Evolutionary conservation across 2,329 filamentous ascomycete genomes (phyloP).

Genomic region (Pseudonectria foliicola): DNA sequence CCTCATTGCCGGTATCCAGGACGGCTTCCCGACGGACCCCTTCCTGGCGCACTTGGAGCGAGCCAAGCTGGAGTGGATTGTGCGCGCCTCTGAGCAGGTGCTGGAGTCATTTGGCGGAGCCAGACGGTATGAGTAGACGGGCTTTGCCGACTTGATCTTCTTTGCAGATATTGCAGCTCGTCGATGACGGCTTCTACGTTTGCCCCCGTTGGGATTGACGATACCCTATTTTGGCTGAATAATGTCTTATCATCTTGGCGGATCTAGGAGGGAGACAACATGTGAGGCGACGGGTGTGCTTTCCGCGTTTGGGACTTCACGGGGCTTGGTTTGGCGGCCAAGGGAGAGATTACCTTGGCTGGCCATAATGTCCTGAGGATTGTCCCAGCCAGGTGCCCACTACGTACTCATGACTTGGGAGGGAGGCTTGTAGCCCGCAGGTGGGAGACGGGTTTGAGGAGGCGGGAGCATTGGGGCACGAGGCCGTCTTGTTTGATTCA

Average conservation of each 20-base stretch:
- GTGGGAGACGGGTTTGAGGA: too few relatives aligned
- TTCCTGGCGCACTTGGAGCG: constrained; percentile 32
- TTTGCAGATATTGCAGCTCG: constrained; percentile 4
- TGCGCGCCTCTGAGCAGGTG: constrained; percentile 29
- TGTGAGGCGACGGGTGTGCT: neutral
- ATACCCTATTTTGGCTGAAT: too few relatives aligned
- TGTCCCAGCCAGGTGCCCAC: too few relatives aligned
- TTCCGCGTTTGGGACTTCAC: neutral
- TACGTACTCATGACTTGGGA: too few relatives aligned
- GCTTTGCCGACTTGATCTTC: constrained; percentile 2
- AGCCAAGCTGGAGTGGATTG: constrained; percentile 33
- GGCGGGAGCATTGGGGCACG: too few relatives aligned
- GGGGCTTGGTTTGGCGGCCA: too few relatives aligned
- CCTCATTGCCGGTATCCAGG: constrained; percentile 27
- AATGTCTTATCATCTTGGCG: constrained; percentile 4
- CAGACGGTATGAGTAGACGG: constrained; percentile 23
- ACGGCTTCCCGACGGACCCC: constrained; percentile 32
- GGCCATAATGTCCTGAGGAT: too few relatives aligned
- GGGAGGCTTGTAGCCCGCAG: too few relatives aligned
- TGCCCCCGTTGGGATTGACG: too few relatives aligned
- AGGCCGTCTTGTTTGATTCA: too few relatives aligned
- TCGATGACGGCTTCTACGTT: neutral
- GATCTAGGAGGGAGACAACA: constrained; percentile 3
- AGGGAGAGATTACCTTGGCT: too few relatives aligned
- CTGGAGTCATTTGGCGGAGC: constrained; percentile 24